Evolutionary conservation across 139 green algal genomes (phyloP), one percentile per base, ranked within the genome.

Genomic region (Chlorella sorokiniana): DNA sequence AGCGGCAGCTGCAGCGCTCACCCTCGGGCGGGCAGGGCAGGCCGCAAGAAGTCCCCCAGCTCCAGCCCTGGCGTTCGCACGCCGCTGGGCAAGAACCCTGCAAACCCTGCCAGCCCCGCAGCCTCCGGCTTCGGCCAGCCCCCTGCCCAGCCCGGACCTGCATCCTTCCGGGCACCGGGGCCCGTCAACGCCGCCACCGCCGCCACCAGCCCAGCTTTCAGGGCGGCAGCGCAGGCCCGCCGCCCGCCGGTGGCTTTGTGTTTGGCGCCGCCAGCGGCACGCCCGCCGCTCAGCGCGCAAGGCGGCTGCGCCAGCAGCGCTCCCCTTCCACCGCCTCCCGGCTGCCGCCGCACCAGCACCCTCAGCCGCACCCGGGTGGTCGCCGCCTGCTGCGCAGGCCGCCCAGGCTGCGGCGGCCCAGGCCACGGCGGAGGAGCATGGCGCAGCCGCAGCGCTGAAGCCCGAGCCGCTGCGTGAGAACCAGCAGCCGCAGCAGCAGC

Each of bases 381-480:
- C 33, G 29, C 20, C 65, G 3, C 33, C 65, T 4, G 35, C 14
- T 52, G 35, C 65, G 29, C 20, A 25, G 38, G 35, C 65, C 4
- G 37, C 65, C 8, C 35, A 35, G 11, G 65, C 65, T 16, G 20
- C 65, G 8, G 37, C 65, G 18, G 65, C 62, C 9, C 23, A 41
- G 31, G 35, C 65, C 27, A 11, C 63, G 8, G 25, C 35, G 64
- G 51, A 3, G 51, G 35, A 48, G 51, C 35, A 33, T 56, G 48
- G 14, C 48, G 27, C 11, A 25, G 27, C 42, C 10, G 11, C 25
- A 2, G 67, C 68, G 0, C 27, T 41, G 11, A 3, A 38, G 51
- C 40, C 40, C 9, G 54, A 79, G 73, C 73, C 73, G 25, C 29
- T 79, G 73, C 73, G 40, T 2, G 73, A 72, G 65, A 72, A 72